Evolutionary conservation across 306 rosid genomes (phyloP).

Genomic region (Inga oerstediana): DNA sequence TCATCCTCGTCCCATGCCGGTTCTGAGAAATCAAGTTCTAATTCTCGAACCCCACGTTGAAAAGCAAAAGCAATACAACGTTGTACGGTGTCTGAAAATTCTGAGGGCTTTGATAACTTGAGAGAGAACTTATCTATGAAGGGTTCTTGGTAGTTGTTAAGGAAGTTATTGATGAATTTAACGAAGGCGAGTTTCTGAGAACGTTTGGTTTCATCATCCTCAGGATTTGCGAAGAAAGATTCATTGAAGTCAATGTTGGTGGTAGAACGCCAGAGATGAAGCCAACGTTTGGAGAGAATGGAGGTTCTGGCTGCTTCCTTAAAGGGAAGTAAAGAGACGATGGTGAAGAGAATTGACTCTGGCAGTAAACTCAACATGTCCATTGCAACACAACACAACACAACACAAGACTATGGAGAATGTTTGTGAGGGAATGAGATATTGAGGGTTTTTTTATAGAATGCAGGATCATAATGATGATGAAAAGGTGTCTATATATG

Average conservation of each 20-base stretch:
- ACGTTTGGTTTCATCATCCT: no score
- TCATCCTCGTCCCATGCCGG: not conserved
- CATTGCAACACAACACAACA: not conserved
- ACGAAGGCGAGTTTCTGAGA: not conserved
- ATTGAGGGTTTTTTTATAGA: not conserved
- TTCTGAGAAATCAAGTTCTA: constrained; percentile 32
- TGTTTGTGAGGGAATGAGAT: not conserved
- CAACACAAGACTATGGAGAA: not conserved
- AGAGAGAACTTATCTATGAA: not conserved
- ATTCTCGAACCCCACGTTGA: not conserved
- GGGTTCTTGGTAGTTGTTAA: not conserved
- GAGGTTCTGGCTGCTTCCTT: constrained; percentile 33
- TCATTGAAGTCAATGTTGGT: constrained; percentile 25
- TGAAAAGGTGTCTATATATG: not conserved
- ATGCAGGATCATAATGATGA: not conserved
- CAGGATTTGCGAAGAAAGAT: constrained; percentile 14
- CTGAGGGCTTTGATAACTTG: not conserved
- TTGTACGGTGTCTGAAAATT: not conserved
- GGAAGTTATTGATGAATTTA: not conserved
- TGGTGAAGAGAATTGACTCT: not conserved
- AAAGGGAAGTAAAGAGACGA: constrained; percentile 33
- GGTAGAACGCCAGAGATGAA: constrained; percentile 3
- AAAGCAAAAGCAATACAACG: not conserved
- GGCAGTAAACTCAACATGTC: constrained; percentile 12
- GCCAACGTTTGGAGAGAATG: constrained; percentile 27